Conservation (phyloP, 371 early-diverging fungal genomes). For the Batrachochytrium dendrobatidis region DNA sequence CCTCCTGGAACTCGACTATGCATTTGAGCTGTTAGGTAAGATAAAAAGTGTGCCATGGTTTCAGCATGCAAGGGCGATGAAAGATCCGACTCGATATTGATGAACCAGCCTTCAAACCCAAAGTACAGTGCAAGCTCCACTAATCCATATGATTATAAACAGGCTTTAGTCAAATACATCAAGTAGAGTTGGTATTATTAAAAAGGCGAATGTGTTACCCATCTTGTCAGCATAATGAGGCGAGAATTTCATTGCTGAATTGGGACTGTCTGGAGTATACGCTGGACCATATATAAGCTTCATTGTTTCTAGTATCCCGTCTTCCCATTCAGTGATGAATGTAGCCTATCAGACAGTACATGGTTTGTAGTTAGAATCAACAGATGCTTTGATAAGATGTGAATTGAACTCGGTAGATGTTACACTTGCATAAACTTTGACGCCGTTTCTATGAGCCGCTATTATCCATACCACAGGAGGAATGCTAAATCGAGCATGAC, state of each 20-base stretch:
- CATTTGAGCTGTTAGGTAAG: constrained; percentile 38
- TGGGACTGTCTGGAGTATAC: constrained; percentile 10
- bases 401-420: background rate
- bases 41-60: constrained; percentile 31
- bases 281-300: constrained; percentile 23
- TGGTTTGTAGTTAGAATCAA: background rate
- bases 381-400: background rate
- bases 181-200: background rate
- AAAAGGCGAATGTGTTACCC: constrained; percentile 17
- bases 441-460: constrained; percentile 55
- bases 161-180: background rate
- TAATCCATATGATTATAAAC: constrained; percentile 7
- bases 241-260: constrained; percentile 23
- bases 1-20: constrained; percentile 44
- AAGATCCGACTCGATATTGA: constrained; percentile 55
- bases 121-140: constrained; percentile 55
- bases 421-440: constrained; percentile 26
- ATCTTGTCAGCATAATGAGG: constrained; percentile 48
- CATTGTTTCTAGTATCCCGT: constrained; percentile 19
- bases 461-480: constrained; percentile 59
- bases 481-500: constrained; percentile 50
- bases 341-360: constrained; percentile 10
- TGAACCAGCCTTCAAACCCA: constrained; percentile 61
- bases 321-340: constrained; percentile 27
- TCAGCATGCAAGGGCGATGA: constrained; percentile 16